Evolutionary conservation across 2,329 filamentous ascomycete species (phyloP).

Genomic region (Pseudogymnoascus sp.): DNA sequence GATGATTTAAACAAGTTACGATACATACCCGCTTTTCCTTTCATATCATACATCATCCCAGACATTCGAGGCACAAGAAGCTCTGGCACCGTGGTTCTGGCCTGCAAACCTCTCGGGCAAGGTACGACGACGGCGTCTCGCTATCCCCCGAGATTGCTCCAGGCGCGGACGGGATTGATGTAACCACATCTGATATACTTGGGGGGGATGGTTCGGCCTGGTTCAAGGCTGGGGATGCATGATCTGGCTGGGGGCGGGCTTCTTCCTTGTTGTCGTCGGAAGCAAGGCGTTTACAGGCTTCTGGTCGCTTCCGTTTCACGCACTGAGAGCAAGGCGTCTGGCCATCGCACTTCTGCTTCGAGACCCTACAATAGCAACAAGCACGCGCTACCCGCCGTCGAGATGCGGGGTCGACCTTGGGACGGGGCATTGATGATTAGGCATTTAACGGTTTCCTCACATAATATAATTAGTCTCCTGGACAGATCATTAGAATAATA

Average conservation of each 20-base stretch:
- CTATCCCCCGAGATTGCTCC: neutral
- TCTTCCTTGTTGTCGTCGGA: neutral
- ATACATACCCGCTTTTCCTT: constrained; percentile 6
- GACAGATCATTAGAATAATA: neutral
- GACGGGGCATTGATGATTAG: constrained; percentile 8
- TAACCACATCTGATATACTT: neutral
- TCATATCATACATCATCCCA: neutral
- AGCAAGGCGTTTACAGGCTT: neutral
- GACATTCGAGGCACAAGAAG: constrained; percentile 1
- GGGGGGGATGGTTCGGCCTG: neutral
- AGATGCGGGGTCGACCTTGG: constrained; percentile 7
- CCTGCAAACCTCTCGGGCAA: neutral
- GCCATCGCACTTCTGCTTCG: constrained; percentile 13
- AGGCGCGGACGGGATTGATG: neutral
- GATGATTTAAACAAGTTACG: neutral
- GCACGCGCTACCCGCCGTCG: constrained; percentile 11
- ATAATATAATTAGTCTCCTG: neutral
- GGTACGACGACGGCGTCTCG: neutral
- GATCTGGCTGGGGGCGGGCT: neutral
- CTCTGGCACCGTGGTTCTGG: neutral
- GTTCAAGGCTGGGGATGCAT: neutral
- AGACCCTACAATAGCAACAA: constrained; percentile 11
- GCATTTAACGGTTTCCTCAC: neutral
- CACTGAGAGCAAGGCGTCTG: constrained; percentile 10
- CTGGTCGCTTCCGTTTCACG: constrained; percentile 9